Evolutionary conservation across 2,329 filamentous ascomycete species (phyloP).

Genomic region (Neopestalotiopsis rosae): DNA sequence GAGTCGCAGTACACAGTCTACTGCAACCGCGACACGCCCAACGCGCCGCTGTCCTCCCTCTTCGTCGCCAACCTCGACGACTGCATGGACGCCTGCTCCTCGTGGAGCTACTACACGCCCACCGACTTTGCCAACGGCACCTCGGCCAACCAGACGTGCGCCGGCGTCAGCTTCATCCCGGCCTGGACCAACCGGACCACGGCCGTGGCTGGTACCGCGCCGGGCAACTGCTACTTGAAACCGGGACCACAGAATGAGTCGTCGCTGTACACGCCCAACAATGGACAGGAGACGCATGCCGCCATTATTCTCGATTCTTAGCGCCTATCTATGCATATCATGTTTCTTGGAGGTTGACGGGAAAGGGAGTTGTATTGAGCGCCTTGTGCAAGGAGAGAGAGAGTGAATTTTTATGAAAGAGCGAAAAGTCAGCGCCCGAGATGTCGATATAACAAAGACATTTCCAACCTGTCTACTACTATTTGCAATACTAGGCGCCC

Average conservation of each 20-base stretch:
- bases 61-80: slow-evolving; percentile 49
- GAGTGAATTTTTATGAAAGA: no score
- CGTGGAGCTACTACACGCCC: slow-evolving; percentile 40
- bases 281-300: slow-evolving; percentile 42
- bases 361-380: neutral
- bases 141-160: slow-evolving; percentile 40
- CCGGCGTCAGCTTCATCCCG: slow-evolving; percentile 47
- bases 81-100: slow-evolving; percentile 54
- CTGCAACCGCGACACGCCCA: slow-evolving; percentile 49
- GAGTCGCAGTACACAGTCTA: slow-evolving; percentile 45
- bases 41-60: slow-evolving; percentile 43
- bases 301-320: slow-evolving; percentile 32
- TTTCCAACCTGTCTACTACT: no score
- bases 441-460: no score
- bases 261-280: slow-evolving; percentile 35
- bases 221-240: slow-evolving; percentile 53
- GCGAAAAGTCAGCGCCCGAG: no score
- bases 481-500: no score
- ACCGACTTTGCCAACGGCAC: slow-evolving; percentile 30
- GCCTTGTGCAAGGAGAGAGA: no score
- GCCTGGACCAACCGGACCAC: slow-evolving; percentile 44
- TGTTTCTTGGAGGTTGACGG: neutral
- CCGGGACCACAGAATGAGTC: slow-evolving; percentile 40
- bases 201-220: slow-evolving; percentile 40
- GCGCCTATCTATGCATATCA: neutral